Base-by-base conservation (phyloP, 2,329 filamentous ascomycete species). In the Alternaria triticimaculans region DNA sequence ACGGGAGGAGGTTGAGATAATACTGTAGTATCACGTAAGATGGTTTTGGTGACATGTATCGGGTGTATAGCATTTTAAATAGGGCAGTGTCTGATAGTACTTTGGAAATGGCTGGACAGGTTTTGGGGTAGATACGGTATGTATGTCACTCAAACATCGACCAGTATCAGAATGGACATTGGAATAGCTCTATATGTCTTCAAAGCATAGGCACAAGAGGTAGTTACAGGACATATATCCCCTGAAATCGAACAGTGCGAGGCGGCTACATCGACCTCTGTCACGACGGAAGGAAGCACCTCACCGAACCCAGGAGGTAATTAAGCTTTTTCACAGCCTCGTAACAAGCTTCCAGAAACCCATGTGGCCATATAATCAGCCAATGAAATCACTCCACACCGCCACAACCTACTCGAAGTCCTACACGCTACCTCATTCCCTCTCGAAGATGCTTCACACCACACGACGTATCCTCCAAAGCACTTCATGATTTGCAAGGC, bases 301-400 rank as follows among this genome's bases (percentile, higher is more conserved):
- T 41, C 9, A 41, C n/a, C 9, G 1, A 0, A 41, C 37, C 37
- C 4, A 41, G n/a, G 37, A 18, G 15, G n/a, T 41, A 18, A 0
- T 41, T 1, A 18, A 41, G 37, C 9, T 0, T 11, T 18, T 3
- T 41, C 9, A 41, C 8, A n/a, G 15, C 15, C 8, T 10, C 1
- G 8, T 41, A 10, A 1, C 4, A 5, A 18, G 0, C 37, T 3
- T 10, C 5, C 4, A 3, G 9, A 41, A 18, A 41, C 9, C 0
- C 1, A 41, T 41, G n/a, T 41, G 1, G 2, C 15, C 2, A 11
- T 18, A 41, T 10, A 1, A 10, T 1, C 4, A 10, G 0, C 2
- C 5, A 0, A 18, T 11, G 0, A 41, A 11, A 4, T 18, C n/a
- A 18, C 5, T 18, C 0, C 11, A 11, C 37, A 41, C 15, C 9